Percentiles rank a stretch among this genome's conserved stretches.
These are phyloP conservation scores for Fusarium globosum DNA, from an alignment of 2,329 filamentous ascomycete genomes.

Conservation along the genomic window DNA sequence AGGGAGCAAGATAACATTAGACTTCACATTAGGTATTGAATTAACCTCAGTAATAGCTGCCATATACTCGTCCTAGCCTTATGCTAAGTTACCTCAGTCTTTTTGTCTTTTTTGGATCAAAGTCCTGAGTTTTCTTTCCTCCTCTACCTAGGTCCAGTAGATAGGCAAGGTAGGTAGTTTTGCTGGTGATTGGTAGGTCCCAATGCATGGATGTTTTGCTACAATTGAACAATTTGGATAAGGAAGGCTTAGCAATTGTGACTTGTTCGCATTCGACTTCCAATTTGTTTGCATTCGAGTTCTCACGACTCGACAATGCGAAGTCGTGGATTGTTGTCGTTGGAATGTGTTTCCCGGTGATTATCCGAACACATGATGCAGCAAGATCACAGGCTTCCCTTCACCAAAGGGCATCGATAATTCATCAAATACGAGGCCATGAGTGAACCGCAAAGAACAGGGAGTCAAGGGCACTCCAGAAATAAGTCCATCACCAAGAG, in stretches of 20 bases:
- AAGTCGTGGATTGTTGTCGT: not conserved
- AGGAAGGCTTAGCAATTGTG: too few relatives aligned
- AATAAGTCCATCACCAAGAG: constrained; percentile 54
- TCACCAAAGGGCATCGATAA: constrained; percentile 14
- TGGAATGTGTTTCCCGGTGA: constrained; percentile 27
- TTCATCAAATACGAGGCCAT: constrained; percentile 32
- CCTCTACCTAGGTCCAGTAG: not conserved
- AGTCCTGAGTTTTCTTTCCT: not conserved
- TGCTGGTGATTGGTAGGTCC: not conserved
- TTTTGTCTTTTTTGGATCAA: not conserved
- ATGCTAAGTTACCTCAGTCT: not conserved
- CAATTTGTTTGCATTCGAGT: not conserved
- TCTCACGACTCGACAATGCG: not conserved
- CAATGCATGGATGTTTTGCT: not conserved
- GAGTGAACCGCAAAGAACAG: constrained; percentile 46
- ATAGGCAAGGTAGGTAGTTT: not conserved
- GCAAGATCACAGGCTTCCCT: constrained; percentile 18
- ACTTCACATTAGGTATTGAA: not conserved
- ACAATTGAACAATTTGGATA: not conserved
- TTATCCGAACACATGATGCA: constrained; percentile 39
- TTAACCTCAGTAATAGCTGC: not conserved
- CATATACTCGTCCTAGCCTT: too few relatives aligned
- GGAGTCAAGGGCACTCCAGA: constrained; percentile 48
- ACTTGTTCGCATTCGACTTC: not conserved
- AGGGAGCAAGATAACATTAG: too few relatives aligned